Evolutionary conservation across 257 asterid genomes (phyloP), one percentile per base, ranked within the genome.

Genomic region (Cordia subcordata): DNA sequence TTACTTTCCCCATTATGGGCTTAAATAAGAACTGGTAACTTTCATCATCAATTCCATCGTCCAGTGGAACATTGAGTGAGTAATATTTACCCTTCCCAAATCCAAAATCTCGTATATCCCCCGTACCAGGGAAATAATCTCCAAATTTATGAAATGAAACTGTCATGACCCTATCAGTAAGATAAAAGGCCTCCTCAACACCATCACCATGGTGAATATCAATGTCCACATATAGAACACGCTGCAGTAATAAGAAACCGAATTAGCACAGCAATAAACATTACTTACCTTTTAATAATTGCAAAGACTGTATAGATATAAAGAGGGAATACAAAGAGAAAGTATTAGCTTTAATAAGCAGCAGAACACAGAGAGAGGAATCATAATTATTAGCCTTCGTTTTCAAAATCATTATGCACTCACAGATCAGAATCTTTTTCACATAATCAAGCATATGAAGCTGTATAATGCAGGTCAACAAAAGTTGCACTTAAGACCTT

Each of bases 191-290:
- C 18, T 53, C 57, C 38, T 53, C 57, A 16, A 53, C 57, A 22
- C 57, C 57, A 53, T 53, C 57, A 27, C 57, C 57, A 53, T 53
- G 57, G 33, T 53, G 57, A 20, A 53, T 53, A 53, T 53, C 57
- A 15, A 53, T 53, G 57, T 53, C 57, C n/a, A 53, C 57, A 53
- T 53, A 53, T 13, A 53, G 17, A 22, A 53, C 57, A 53, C 57
- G 57, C 38, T 53, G 27, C 27, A 49, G 8, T 13, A 49, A 49
- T 21, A 49, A 27, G 35, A 27, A 27, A 27, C 6, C 6, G 35
- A 6, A 27, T 27, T 27, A 27, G 35, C 35, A 27, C 35, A 27
- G 3, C 6, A 6, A 27, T n/a, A n/a, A n/a, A n/a, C 6, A 27
- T 27, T 27, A 27, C 35, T 27, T 27, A 27, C 3, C 6, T 27